phyloP scores from a whole-genome alignment of 257 asterid genomes.

The Anisodus acutangulus region DNA sequence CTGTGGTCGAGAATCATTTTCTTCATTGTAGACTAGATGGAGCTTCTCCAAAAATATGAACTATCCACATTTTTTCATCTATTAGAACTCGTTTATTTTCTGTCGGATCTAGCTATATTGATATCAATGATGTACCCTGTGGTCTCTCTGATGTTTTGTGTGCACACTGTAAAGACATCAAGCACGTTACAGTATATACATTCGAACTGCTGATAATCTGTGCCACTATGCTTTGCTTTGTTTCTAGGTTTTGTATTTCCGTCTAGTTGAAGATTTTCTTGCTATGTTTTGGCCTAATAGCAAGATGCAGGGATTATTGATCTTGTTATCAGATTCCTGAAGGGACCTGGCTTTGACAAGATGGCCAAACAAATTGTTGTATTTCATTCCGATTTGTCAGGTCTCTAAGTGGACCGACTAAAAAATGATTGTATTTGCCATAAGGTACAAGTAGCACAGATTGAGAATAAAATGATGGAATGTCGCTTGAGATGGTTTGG shows the following conservation, averaged over 20 bases:
- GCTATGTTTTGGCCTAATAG: slow-evolving; percentile 3
- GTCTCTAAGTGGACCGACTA: neutral
- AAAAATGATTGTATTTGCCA: neutral
- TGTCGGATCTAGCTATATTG: neutral
- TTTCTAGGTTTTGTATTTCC: neutral
- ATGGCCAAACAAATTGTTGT: slow-evolving; percentile 2
- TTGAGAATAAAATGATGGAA: neutral
- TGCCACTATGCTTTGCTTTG: neutral
- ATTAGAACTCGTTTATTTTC: neutral
- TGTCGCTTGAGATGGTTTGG: neutral
- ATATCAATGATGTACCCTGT: neutral
- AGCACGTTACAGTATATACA: neutral
- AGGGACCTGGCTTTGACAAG: neutral
- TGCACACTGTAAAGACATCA: neutral
- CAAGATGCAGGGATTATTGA: neutral
- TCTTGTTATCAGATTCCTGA: neutral
- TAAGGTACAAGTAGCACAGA: neutral
- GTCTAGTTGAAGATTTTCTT: neutral
- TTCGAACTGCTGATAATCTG: neutral
- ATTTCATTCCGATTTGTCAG: neutral
- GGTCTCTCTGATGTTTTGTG: neutral
- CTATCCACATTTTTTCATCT: neutral
- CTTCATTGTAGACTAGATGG: slow-evolving; percentile 35
- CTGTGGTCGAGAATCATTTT: slow-evolving; percentile 22
- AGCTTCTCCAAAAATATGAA: neutral